Evolutionary conservation across 805 yeast genomes (phyloP), one percentile per base, ranked within the genome.

Genomic region (Priceomyces haplophilus): DNA sequence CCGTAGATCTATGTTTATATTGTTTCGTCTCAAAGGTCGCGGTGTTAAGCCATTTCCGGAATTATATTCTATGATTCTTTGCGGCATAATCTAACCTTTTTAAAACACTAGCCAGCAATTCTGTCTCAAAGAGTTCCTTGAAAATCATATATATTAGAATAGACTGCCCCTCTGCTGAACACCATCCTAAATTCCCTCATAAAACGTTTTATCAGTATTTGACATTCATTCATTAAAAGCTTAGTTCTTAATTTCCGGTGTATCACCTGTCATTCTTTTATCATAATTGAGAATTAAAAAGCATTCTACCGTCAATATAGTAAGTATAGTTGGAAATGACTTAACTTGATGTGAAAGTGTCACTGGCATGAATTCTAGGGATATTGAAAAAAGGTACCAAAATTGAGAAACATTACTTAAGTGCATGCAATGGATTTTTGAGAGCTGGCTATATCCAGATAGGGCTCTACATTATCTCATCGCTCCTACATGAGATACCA

Each of bases 261-360:
- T 36, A 30, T 27, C 17, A 43, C 47, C 47, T 43, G 47, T 43
- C 47, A 36, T 40, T 43, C 47, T 37, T 43, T 43, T 36, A 36
- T 27, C 18, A 17, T 31, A 21, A 21, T 31, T 30, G 30, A 36
- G 33, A 42, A 33, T 17, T 24, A 19, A 23, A 24, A 36, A 40
- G 42, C 34, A 21, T 38, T 29, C 16, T 32, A 36, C 39, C 29
- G 39, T 36, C 39, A 36, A 36, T 23, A 11, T 39, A 34, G 42
- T 39, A 39, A 31, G 42, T 39, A 39, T 39, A 34, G n/a, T 12
- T 21, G 6, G 24, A 7, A 6, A 8, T 21, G 24, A 21, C 8
- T 21, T 21, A 21, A 8, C 12, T 13, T 32, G 8, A 32, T 32
- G 17, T 32, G 13, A 32, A 17, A 5, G 21, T 17, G 20, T 32